A percentile compares a stretch with the other conserved stretches of the same genome.
phyloP scores from a whole-genome alignment of 2,329 filamentous ascomycete genomes.

The Alternaria sp. region DNA sequence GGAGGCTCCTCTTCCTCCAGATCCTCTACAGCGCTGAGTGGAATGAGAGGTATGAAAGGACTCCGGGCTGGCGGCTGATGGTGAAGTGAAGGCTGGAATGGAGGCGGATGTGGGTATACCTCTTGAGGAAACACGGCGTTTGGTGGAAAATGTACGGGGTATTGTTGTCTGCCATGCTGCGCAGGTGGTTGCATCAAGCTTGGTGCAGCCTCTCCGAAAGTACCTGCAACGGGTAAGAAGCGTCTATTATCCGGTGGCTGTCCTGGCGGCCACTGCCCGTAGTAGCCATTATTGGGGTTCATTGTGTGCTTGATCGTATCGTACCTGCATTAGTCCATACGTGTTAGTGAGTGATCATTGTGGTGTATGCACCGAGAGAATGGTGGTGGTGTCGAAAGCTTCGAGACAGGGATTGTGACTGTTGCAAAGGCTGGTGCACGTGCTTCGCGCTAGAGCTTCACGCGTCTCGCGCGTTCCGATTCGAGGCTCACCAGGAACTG shows the following conservation, averaged over 20 bases:
- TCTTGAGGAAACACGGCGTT: slow-evolving; percentile 24
- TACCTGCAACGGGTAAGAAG: slow-evolving; percentile 27
- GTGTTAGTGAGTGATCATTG: slow-evolving; percentile 28
- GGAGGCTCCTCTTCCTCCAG: slow-evolving; percentile 18
- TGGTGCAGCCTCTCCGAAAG: slow-evolving; percentile 25
- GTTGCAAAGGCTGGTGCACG: slow-evolving; percentile 3
- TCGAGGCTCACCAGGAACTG: not conserved
- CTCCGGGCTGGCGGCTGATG: slow-evolving; percentile 14
- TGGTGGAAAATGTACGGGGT: slow-evolving; percentile 20
- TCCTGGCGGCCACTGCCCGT: slow-evolving; percentile 29
- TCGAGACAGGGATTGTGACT: slow-evolving; percentile 15
- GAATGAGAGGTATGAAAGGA: slow-evolving; percentile 30
- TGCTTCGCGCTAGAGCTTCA: slow-evolving; percentile 9
- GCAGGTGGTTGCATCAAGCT: slow-evolving; percentile 14
- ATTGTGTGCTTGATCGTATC: slow-evolving; percentile 20
- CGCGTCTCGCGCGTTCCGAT: not conserved
- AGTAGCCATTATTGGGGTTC: slow-evolving; percentile 28
- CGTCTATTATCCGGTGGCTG: slow-evolving; percentile 23
- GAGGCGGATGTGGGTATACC: slow-evolving; percentile 17
- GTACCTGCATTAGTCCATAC: slow-evolving; percentile 15
- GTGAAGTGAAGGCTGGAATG: slow-evolving; percentile 15
- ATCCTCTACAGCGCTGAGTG: slow-evolving; percentile 30
- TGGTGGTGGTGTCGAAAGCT: slow-evolving; percentile 15
- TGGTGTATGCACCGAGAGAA: slow-evolving; percentile 12
- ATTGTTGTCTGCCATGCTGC: slow-evolving; percentile 18